phyloP scores from a whole-genome alignment of 1,284 basidiomycete species.

The Fomitopsis betulina region DNA sequence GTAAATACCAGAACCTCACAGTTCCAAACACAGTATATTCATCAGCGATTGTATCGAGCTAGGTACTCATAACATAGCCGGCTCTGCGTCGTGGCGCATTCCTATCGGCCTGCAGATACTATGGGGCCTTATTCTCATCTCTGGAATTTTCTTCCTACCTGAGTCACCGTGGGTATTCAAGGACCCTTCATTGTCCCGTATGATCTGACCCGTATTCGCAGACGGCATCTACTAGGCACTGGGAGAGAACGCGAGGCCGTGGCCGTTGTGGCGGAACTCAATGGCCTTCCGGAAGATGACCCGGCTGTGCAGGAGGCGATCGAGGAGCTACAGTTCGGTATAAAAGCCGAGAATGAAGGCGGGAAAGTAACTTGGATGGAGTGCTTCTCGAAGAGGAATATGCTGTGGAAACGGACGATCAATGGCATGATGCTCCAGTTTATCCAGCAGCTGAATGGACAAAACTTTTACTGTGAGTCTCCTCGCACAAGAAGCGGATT shows the following conservation, averaged over 20 bases:
- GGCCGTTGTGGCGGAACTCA: constrained; percentile 60
- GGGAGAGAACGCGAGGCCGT: constrained; percentile 52
- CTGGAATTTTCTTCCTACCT: constrained; percentile 71
- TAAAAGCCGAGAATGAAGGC: constrained; percentile 67
- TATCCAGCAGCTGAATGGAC: constrained; percentile 75
- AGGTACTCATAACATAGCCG: constrained; percentile 55
- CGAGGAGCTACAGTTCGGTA: constrained; percentile 66
- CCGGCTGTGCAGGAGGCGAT: constrained; percentile 59
- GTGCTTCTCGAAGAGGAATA: constrained; percentile 69
- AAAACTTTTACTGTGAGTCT: constrained; percentile 66
- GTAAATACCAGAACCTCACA: neutral
- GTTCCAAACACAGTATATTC: constrained; percentile 47
- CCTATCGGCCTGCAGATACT: constrained; percentile 65
- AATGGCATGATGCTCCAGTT: constrained; percentile 84
- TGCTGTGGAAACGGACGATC: constrained; percentile 65
- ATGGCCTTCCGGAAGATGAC: constrained; percentile 58
- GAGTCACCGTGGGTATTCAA: constrained; percentile 63
- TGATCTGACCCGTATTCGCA: constrained; percentile 17
- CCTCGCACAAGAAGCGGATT: neutral
- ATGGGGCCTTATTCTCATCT: constrained; percentile 64
- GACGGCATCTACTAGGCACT: constrained; percentile 57
- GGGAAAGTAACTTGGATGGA: constrained; percentile 78
- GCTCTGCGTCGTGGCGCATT: constrained; percentile 67
- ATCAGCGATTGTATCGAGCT: constrained; percentile 71
- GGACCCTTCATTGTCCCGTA: neutral